These are phyloP conservation scores for Porodaedalea pini DNA, from an alignment of 1,284 basidiomycete species.

Conservation along the genomic window DNA sequence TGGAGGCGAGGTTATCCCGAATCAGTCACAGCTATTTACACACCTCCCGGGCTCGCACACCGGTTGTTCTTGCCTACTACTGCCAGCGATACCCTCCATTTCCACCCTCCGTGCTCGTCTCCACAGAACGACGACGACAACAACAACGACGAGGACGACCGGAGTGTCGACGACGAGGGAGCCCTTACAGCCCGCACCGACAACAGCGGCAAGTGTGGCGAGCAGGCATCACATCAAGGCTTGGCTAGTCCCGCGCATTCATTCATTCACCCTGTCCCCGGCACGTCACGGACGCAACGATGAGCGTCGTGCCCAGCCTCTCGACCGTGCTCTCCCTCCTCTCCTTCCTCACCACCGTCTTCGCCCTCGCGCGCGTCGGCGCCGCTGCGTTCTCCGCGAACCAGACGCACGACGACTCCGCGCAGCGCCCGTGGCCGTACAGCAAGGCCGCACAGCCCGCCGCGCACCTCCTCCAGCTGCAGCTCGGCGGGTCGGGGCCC, in stretches of 20 bases:
- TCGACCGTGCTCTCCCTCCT: slow-evolving; percentile 33
- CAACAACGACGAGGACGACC: too few species aligned
- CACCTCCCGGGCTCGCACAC: too few species aligned
- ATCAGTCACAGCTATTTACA: too few species aligned
- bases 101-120: too few species aligned
- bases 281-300: slow-evolving; percentile 14
- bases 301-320: slow-evolving; percentile 32
- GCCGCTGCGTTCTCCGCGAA: slow-evolving; percentile 28
- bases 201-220: neutral
- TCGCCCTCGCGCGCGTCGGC: slow-evolving; percentile 28
- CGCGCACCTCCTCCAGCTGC: slow-evolving; percentile 24
- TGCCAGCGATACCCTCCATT: too few species aligned
- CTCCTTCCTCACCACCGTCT: slow-evolving; percentile 29
- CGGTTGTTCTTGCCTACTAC: too few species aligned
- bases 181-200: neutral
- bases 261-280: neutral
- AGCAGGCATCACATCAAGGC: neutral
- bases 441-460: neutral
- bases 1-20: too few species aligned
- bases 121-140: too few species aligned
- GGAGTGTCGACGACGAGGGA: neutral
- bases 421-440: neutral
- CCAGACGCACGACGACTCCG: slow-evolving; percentile 5
- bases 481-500: slow-evolving; percentile 24
- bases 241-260: neutral